Conservation (phyloP, 805 yeast genomes). For the Metschnikowia continentalis region DNA sequence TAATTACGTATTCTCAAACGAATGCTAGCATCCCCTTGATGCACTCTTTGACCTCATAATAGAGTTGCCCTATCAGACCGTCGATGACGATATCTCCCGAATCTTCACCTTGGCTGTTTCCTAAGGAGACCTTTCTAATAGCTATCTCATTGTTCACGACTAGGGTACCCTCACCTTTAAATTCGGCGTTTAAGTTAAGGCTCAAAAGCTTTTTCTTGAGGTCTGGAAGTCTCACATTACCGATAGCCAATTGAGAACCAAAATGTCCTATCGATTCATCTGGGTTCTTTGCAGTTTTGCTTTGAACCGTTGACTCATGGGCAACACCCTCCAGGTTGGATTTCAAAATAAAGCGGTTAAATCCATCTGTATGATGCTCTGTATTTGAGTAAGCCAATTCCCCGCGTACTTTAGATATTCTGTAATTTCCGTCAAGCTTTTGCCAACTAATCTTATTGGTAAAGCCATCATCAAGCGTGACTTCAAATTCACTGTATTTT, state of each 20-base stretch:
- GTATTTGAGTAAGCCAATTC: constrained; percentile 37
- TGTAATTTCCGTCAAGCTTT: constrained; percentile 70
- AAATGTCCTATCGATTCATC: background rate
- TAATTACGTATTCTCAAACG: constrained; percentile 35
- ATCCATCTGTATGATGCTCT: constrained; percentile 9
- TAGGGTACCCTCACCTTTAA: constrained; percentile 87
- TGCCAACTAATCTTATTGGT: constrained; percentile 76
- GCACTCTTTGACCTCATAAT: constrained; percentile 70
- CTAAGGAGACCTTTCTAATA: constrained; percentile 57
- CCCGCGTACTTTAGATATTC: constrained; percentile 81
- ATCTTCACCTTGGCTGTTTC: constrained; percentile 39
- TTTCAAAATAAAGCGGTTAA: constrained; percentile 11
- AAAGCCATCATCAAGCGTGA: constrained; percentile 63
- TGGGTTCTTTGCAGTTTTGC: background rate
- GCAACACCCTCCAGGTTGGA: background rate
- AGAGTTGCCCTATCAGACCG: constrained; percentile 70
- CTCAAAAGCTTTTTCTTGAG: constrained; percentile 58
- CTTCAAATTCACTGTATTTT: constrained; percentile 44
- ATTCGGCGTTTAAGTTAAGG: constrained; percentile 71
- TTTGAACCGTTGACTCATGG: background rate
- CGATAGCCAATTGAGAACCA: constrained; percentile 55
- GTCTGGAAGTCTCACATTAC: constrained; percentile 82
- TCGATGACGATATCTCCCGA: constrained; percentile 85
- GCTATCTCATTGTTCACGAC: constrained; percentile 78
- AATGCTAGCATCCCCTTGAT: constrained; percentile 74